Conservation (phyloP, 106 monocot species). For the Phalaenopsis equestris region DNA sequence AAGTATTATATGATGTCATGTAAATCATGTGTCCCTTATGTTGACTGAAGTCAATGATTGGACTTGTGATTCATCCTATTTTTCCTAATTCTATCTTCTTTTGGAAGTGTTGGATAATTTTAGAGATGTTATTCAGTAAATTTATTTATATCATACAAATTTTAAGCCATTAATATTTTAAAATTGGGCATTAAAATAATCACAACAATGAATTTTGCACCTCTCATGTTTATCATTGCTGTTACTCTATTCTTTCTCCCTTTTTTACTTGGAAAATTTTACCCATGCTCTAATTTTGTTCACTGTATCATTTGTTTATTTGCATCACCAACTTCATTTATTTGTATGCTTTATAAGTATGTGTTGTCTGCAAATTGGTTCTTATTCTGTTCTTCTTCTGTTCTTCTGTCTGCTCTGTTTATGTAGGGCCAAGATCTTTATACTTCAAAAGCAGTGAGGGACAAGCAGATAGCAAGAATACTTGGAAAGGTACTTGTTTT, state of each 20-base stretch:
- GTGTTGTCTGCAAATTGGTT: neutral
- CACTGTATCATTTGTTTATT: neutral
- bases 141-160: neutral
- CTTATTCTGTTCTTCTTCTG: neutral
- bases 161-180: neutral
- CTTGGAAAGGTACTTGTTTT: conserved; percentile 64
- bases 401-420: conserved; percentile 1
- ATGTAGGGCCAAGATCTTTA: conserved; percentile 94
- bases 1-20: too few species aligned
- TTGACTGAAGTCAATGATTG: too few species aligned
- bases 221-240: neutral
- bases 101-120: neutral
- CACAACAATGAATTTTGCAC: neutral
- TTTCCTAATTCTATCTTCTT: too few species aligned
- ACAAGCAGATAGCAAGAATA: conserved; percentile 85
- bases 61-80: too few species aligned
- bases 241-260: too few species aligned
- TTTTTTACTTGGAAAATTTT: neutral
- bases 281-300: neutral
- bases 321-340: neutral
- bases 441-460: conserved; percentile 68
- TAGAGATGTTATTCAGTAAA: neutral
- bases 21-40: too few species aligned
- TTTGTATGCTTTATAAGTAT: neutral
- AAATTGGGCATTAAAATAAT: neutral